Percentiles rank a stretch among this genome's conserved stretches.
Conservation (phyloP, 345 rosid species). For the Carallia brachiata region DNA sequence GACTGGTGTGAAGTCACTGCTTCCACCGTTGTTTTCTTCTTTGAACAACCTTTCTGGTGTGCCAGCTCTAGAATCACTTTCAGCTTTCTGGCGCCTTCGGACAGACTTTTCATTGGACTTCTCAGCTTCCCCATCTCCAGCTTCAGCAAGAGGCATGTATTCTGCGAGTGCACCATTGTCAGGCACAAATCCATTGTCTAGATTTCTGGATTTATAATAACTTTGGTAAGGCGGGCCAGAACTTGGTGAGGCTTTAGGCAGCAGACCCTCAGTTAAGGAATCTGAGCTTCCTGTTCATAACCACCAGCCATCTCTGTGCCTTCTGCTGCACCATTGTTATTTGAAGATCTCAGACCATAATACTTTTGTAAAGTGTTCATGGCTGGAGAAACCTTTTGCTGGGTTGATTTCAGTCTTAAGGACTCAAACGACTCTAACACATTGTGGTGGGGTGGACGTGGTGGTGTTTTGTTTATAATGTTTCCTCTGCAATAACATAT, state of each 20-base stretch:
- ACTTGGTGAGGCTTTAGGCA: conserved; percentile 27
- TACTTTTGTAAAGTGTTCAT: conserved; percentile 80
- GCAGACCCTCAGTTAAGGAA: conserved; percentile 18
- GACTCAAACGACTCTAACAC: conserved; percentile 44
- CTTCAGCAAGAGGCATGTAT: conserved; percentile 32
- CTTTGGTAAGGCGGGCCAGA: conserved; percentile 25
- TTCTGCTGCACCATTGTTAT: conserved; percentile 31
- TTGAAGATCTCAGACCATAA: conserved; percentile 55
- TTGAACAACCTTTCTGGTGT: conserved; percentile 59
- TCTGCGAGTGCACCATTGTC: conserved; percentile 28
- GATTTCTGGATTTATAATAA: conserved; percentile 20
- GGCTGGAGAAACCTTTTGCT: conserved; percentile 57
- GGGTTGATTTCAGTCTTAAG: conserved; percentile 43
- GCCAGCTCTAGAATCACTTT: conserved; percentile 24
- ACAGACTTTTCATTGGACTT: conserved; percentile 41
- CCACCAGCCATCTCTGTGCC: conserved; percentile 51
- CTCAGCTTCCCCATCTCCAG: conserved; percentile 41
- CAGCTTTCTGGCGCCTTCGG: conserved; percentile 53
- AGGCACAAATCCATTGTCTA: conserved; percentile 18
- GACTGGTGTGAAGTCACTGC: conserved; percentile 42
- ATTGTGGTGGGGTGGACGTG: conserved; percentile 4
- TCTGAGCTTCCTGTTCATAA: conserved; percentile 33
- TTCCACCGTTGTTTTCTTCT: conserved; percentile 46
- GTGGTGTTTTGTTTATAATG: conserved; percentile 17
- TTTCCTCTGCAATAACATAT: conserved; percentile 1